These are phyloP conservation scores for Lodderomyces pseudojiufengensis DNA, from an alignment of 1,139 yeast genomes.

Conservation along the genomic window DNA sequence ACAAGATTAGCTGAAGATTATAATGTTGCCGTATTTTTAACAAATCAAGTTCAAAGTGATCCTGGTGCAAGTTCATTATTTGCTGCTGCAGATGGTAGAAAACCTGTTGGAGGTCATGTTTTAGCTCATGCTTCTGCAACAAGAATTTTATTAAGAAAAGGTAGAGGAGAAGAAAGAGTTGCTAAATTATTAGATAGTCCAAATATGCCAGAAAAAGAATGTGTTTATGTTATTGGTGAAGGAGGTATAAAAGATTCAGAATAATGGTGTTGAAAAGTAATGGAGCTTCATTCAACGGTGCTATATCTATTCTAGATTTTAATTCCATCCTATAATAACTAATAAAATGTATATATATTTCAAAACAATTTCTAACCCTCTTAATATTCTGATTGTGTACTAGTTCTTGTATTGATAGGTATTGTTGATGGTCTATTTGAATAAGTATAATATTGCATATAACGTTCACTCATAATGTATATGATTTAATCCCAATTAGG, in stretches of 20 bases:
- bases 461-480: no score
- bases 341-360: no score
- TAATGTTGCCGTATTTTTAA: constrained; percentile 55
- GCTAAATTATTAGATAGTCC: constrained; percentile 63
- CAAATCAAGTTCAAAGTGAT: constrained; percentile 65
- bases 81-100: constrained; percentile 63
- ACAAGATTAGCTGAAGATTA: constrained; percentile 57
- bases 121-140: constrained; percentile 66
- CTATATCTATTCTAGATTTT: no score
- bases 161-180: constrained; percentile 63
- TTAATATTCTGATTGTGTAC: no score
- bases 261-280: constrained; percentile 2
- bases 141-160: constrained; percentile 52
- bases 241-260: constrained; percentile 52
- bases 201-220: constrained; percentile 58
- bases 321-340: no score
- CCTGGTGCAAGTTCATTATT: constrained; percentile 65
- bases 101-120: constrained; percentile 65
- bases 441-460: no score
- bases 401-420: no score
- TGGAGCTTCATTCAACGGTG: no score
- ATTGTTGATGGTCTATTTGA: no score
- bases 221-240: constrained; percentile 50
- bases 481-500: constrained; percentile 26
- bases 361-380: no score